phyloP scores from a whole-genome alignment of 768 basidiomycete genomes.

The Tephrocybe sp. region DNA sequence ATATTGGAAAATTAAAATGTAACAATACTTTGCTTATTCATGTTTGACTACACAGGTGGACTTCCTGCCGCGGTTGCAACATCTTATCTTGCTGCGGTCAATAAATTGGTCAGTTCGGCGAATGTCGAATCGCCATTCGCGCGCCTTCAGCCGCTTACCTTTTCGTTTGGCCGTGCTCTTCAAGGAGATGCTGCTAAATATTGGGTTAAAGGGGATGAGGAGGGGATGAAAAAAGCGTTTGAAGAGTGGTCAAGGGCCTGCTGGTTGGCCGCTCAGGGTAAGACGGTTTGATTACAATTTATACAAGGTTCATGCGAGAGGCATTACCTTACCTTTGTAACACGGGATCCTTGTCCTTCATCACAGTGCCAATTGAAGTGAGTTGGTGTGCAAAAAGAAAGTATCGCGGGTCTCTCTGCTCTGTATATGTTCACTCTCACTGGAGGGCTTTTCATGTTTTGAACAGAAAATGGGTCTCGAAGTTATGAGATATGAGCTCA shows the following conservation, averaged over 20 bases:
- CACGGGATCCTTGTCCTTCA: too few relatives aligned
- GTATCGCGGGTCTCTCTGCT: too few relatives aligned
- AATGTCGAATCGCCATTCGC: slow-evolving; percentile 31
- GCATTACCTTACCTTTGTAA: too few relatives aligned
- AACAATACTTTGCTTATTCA: neutral
- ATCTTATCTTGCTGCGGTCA: slow-evolving; percentile 38
- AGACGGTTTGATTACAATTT: slow-evolving; percentile 11
- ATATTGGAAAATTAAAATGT: neutral
- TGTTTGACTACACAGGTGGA: slow-evolving; percentile 30
- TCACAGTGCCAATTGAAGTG: too few relatives aligned
- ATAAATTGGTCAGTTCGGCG: slow-evolving; percentile 33
- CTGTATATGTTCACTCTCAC: too few relatives aligned
- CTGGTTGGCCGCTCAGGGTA: slow-evolving; percentile 38
- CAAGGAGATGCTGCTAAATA: slow-evolving; percentile 47
- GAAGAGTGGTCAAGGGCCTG: slow-evolving; percentile 41
- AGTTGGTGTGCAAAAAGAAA: too few relatives aligned
- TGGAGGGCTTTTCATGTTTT: too few relatives aligned
- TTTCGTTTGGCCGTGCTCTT: slow-evolving; percentile 48
- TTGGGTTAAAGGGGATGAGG: slow-evolving; percentile 45
- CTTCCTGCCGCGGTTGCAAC: slow-evolving; percentile 38
- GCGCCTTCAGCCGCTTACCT: slow-evolving; percentile 41
- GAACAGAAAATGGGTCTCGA: too few relatives aligned
- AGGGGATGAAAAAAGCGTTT: slow-evolving; percentile 35
- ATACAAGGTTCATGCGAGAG: too few relatives aligned
- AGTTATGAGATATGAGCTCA: too few relatives aligned